phyloP scores from a whole-genome alignment of 169 alveolate species.

The Plasmodium gallinaceum region DNA sequence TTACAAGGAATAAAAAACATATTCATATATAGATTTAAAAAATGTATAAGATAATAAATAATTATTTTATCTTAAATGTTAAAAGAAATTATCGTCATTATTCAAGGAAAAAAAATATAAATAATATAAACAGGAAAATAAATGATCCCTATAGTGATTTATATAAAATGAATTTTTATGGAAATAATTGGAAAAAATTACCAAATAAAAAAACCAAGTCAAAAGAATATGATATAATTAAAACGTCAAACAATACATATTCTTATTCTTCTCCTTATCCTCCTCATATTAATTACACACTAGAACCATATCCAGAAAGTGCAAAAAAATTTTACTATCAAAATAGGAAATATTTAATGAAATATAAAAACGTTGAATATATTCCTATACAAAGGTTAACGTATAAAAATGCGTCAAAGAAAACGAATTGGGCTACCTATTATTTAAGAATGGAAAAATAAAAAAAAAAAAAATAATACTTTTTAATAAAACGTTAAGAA shows the following conservation, averaged over 20 bases:
- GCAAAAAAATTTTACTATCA: constrained; percentile 79
- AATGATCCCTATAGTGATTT: constrained; percentile 75
- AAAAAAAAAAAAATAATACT: not conserved
- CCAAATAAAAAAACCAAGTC: constrained; percentile 83
- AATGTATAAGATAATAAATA: constrained; percentile 20
- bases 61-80: constrained; percentile 27
- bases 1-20: not conserved
- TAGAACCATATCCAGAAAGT: constrained; percentile 82
- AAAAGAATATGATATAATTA: constrained; percentile 79
- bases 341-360: constrained; percentile 80
- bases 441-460: constrained; percentile 46
- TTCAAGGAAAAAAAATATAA: constrained; percentile 70
- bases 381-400: constrained; percentile 79
- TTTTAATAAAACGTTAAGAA: not conserved
- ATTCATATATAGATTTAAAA: not conserved
- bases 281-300: constrained; percentile 83
- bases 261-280: constrained; percentile 83
- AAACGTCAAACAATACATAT: constrained; percentile 78
- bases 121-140: constrained; percentile 43
- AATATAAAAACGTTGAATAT: constrained; percentile 84
- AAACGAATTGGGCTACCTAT: constrained; percentile 66
- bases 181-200: constrained; percentile 54
- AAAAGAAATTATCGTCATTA: constrained; percentile 70
- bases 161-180: constrained; percentile 48
- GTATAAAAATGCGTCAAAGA: constrained; percentile 48